phyloP scores from a whole-genome alignment of 345 rosid genomes.

The Hibiscus mutabilis region DNA sequence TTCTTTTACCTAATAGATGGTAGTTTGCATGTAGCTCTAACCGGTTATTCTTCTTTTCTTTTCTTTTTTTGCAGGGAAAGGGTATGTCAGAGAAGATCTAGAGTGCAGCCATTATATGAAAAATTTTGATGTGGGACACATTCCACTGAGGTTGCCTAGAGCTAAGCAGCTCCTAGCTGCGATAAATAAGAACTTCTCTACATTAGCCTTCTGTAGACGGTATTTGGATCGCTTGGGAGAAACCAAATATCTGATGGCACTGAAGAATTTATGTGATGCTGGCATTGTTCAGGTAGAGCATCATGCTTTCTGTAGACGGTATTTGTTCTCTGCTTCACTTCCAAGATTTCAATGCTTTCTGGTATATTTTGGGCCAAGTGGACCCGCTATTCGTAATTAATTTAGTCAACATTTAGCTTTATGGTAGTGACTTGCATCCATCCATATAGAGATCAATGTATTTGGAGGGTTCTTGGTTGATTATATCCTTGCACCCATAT shows the following conservation, averaged over 20 bases:
- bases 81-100: conserved; percentile 82
- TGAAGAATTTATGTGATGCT: conserved; percentile 83
- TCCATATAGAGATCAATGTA: no score
- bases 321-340: background rate
- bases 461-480: no score
- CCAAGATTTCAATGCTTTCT: background rate
- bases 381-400: background rate
- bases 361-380: background rate
- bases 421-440: background rate
- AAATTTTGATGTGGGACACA: conserved; percentile 68
- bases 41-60: background rate
- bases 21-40: background rate
- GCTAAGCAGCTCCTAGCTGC: conserved; percentile 92
- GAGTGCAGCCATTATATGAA: conserved; percentile 98
- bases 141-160: conserved; percentile 78
- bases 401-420: background rate
- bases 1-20: conserved; percentile 1
- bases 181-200: conserved; percentile 88
- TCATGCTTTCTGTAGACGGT: no score
- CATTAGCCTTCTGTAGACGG: conserved; percentile 86
- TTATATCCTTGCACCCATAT: no score
- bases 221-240: conserved; percentile 91
- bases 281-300: conserved; percentile 85
- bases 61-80: conserved; percentile 62
- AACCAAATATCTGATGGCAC: conserved; percentile 86